Conservation (phyloP, 768 basidiomycete species). For the Boletus rubroflammeus region DNA sequence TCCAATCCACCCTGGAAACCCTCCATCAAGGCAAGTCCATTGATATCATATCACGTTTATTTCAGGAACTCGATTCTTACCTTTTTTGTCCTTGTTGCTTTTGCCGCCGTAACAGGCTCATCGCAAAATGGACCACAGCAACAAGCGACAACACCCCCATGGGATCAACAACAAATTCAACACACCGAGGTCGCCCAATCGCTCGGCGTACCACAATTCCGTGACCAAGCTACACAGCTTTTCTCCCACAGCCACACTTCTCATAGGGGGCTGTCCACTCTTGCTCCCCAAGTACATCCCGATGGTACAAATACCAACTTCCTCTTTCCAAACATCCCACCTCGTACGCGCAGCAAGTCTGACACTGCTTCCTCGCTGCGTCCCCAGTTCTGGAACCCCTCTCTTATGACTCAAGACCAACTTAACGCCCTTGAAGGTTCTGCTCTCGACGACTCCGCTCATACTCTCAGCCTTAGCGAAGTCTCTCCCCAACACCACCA, state of each 20-base stretch:
- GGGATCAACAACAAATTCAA: slow-evolving; percentile 37
- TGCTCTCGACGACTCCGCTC: slow-evolving; percentile 37
- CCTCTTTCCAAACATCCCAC: slow-evolving; percentile 36
- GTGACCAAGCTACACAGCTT: slow-evolving; percentile 29
- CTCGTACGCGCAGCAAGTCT: slow-evolving; percentile 55
- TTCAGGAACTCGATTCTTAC: slow-evolving; percentile 31
- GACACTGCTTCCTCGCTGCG: slow-evolving; percentile 51
- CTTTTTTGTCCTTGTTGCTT: slow-evolving; percentile 23
- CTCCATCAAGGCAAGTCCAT: slow-evolving; percentile 51
- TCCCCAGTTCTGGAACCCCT: slow-evolving; percentile 49
- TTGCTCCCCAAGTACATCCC: slow-evolving; percentile 30
- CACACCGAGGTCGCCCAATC: slow-evolving; percentile 29
- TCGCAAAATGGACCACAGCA: slow-evolving; percentile 33
- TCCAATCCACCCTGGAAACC: slow-evolving; percentile 48
- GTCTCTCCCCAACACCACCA: slow-evolving; percentile 26
- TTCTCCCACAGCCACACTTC: slow-evolving; percentile 35
- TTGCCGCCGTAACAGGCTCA: slow-evolving; percentile 30
- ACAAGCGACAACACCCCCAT: slow-evolving; percentile 33
- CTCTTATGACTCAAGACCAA: slow-evolving; percentile 37
- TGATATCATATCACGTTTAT: slow-evolving; percentile 32
- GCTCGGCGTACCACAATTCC: slow-evolving; percentile 29
- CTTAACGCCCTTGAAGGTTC: slow-evolving; percentile 33
- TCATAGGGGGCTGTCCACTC: slow-evolving; percentile 35
- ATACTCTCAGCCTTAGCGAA: slow-evolving; percentile 27
- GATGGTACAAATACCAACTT: slow-evolving; percentile 38